Evolutionary conservation across 2,329 filamentous ascomycete genomes (phyloP), one percentile per base, ranked within the genome.

Genomic region (Penicillium sp.): DNA sequence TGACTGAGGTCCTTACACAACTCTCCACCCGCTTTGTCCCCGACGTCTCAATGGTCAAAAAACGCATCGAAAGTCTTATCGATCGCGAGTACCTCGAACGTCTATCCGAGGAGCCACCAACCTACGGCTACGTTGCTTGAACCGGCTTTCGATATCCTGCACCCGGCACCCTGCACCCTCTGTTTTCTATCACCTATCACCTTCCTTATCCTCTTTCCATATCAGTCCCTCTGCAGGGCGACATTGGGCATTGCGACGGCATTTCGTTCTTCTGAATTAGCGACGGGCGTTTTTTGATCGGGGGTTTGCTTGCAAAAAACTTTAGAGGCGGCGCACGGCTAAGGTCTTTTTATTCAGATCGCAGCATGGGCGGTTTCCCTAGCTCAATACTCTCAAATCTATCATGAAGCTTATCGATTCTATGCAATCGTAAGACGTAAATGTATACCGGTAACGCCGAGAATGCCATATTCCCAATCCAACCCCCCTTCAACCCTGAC

Each of bases 81-180:
- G 77, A 79, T 51, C 71, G 77, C 41, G 77, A 79, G 54, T 79
- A 79, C 58, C 59, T 79, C 31, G 77, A 79, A 47, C 70, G 71
- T 39, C 55, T 73, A 6, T 56, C 62, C 5, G 71, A 72, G 18
- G 70, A 76, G 18, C 71, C 73, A 1, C 70, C 74, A 4, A 73
- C 71, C 0, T 76, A 76, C 51, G 65, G 67, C 37, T 76, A 76
- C 52, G 58, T 76, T 50, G 74, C 74, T 44, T 73, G 58, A 57
- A 43, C 8, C 15, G 10, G 33, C 6, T 6, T 25, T 27, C 7
- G 6, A 31, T 12, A 42, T 3, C n/a, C 32, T 18, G 15, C 15
- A 18, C 15, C 15, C 15, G 15, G 15, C 15, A 18, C 15, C 15
- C 15, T 12, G 20, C 20, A 23, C 20, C 23, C 20, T 29, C 18